Percentiles rank a stretch among this genome's conserved stretches.
Evolutionary conservation across 1,284 basidiomycete genomes (phyloP).

Genomic region (Cutaneotrichosporon sp.): DNA sequence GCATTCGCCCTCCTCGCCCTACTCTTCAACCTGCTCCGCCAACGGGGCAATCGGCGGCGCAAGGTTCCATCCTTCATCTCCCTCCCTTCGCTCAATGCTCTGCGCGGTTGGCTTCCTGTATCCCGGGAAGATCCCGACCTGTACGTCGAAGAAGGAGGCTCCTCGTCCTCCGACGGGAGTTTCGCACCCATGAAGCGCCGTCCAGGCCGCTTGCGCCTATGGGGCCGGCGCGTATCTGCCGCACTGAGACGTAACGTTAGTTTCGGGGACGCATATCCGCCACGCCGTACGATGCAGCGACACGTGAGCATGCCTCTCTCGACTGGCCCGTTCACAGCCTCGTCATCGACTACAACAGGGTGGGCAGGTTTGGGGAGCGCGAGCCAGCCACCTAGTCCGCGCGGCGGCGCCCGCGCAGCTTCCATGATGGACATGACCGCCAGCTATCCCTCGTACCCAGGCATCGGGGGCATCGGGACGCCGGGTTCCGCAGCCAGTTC

Average conservation of each 20-base stretch:
- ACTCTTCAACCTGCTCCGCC: constrained; percentile 1
- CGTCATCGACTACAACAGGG: not conserved
- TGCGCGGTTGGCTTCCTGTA: not conserved
- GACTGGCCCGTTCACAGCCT: not conserved
- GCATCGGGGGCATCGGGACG: too few species aligned
- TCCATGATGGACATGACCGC: constrained; percentile 9
- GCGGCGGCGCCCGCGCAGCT: not conserved
- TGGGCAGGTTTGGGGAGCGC: constrained; percentile 1
- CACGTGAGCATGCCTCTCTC: constrained; percentile 9
- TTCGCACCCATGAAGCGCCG: constrained; percentile 9
- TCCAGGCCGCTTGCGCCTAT: constrained; percentile 6
- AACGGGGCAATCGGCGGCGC: not conserved
- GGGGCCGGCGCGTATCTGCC: constrained; percentile 5
- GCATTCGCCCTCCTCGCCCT: constrained; percentile 22
- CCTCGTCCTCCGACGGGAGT: not conserved
- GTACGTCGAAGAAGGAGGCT: constrained; percentile 1
- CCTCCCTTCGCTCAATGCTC: not conserved
- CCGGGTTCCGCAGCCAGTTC: constrained; percentile 1
- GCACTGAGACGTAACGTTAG: constrained; percentile 4
- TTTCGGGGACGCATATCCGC: not conserved
- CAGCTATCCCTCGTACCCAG: not conserved
- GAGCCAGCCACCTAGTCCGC: constrained; percentile 9
- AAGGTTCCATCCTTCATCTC: not conserved
- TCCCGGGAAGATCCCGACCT: not conserved
- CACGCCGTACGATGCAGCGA: not conserved